phyloP scores from a whole-genome alignment of 2,329 filamentous ascomycete species.

The Atkinsonella texensis region DNA sequence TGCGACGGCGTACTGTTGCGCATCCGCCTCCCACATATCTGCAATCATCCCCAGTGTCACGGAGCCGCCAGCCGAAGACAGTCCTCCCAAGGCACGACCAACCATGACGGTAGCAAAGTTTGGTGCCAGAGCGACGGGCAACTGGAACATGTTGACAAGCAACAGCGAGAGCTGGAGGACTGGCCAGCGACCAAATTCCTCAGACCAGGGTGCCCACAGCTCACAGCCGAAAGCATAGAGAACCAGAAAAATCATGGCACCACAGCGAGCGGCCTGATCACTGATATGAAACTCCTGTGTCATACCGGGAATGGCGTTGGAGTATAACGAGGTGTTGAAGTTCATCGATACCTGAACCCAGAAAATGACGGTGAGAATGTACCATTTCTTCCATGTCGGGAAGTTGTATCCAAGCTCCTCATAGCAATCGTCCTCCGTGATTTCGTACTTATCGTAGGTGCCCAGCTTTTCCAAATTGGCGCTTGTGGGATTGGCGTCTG shows the following conservation, averaged over 20 bases:
- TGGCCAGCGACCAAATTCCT: constrained; percentile 68
- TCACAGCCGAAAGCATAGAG: constrained; percentile 79
- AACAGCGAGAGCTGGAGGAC: constrained; percentile 62
- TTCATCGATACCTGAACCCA: constrained; percentile 67
- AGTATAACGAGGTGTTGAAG: constrained; percentile 66
- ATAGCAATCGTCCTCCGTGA: constrained; percentile 49
- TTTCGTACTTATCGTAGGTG: constrained; percentile 30
- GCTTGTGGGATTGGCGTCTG: constrained; percentile 21
- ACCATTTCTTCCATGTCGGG: constrained; percentile 55
- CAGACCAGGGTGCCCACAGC: constrained; percentile 78
- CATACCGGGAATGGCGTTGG: constrained; percentile 55
- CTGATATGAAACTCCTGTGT: constrained; percentile 56
- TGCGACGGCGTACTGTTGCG: constrained; percentile 64
- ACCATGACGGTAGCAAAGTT: constrained; percentile 62
- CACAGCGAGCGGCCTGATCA: constrained; percentile 55
- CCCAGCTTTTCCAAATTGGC: constrained; percentile 22
- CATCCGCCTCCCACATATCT: constrained; percentile 59
- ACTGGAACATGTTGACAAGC: constrained; percentile 66
- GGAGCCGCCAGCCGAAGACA: constrained; percentile 60
- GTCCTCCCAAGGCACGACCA: constrained; percentile 56
- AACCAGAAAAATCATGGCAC: constrained; percentile 68
- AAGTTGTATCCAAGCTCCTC: constrained; percentile 53
- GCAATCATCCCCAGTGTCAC: constrained; percentile 67
- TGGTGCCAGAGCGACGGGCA: constrained; percentile 59
- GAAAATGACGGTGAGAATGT: constrained; percentile 61